A percentile compares a stretch with the other conserved stretches of the same genome.
These are phyloP conservation scores for Prunus campanulata DNA, from an alignment of 306 rosid genomes.

Conservation along the genomic window DNA sequence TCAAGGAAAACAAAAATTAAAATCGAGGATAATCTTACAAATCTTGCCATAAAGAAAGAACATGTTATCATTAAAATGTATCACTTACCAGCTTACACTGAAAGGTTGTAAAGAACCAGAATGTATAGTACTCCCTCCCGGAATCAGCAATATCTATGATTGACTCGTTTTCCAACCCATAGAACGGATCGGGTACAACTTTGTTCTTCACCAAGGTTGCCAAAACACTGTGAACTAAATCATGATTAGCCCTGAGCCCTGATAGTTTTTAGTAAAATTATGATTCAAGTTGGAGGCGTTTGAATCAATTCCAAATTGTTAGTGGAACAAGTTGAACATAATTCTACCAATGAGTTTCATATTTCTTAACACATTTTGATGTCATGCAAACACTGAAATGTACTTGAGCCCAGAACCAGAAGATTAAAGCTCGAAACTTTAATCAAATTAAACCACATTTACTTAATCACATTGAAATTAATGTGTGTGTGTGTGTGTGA, in stretches of 20 bases:
- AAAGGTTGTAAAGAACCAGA: slow-evolving; percentile 82
- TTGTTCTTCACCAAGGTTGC: slow-evolving; percentile 85
- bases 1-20: background rate
- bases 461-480: background rate
- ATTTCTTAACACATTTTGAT: background rate
- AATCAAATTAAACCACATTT: background rate
- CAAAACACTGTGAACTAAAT: slow-evolving; percentile 57
- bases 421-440: background rate
- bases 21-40: too few relatives aligned
- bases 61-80: background rate
- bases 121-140: slow-evolving; percentile 87
- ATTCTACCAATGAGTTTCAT: background rate
- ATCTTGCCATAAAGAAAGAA: background rate
- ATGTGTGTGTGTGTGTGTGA: background rate
- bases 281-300: background rate
- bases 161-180: slow-evolving; percentile 65
- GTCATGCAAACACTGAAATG: background rate
- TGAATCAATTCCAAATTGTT: background rate
- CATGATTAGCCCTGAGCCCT: background rate
- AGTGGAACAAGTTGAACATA: background rate
- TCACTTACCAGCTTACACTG: slow-evolving; percentile 61
- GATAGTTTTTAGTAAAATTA: background rate
- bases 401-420: background rate
- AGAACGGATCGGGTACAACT: slow-evolving; percentile 80
- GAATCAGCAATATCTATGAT: slow-evolving; percentile 90